Conservation (phyloP, 805 yeast genomes). For the Lipomyces chichibuensis region DNA sequence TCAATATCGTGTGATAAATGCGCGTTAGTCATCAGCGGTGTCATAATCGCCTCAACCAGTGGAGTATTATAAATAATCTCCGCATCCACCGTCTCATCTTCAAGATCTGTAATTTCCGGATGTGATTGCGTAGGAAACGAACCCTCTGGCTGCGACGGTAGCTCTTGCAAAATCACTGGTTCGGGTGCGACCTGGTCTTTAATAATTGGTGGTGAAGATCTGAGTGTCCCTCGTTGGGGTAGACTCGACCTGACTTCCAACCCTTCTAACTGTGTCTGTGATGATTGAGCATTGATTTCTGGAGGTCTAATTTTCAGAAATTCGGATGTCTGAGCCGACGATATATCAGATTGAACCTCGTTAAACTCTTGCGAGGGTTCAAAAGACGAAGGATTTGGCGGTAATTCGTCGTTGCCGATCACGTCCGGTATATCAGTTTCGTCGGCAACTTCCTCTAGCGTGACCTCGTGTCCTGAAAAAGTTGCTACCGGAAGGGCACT, state of each 20-base stretch:
- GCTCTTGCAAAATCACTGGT: neutral
- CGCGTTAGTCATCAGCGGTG: neutral
- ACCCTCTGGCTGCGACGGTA: neutral
- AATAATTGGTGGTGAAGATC: neutral
- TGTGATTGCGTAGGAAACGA: neutral
- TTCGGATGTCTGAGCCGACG: too few relatives aligned
- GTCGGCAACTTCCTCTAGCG: slow-evolving; percentile 15
- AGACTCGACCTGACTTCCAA: neutral
- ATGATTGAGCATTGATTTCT: neutral
- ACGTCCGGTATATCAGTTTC: slow-evolving; percentile 16
- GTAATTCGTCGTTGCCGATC: slow-evolving; percentile 22
- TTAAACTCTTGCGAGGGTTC: neutral
- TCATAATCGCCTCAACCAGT: slow-evolving; percentile 10
- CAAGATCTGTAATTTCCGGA: slow-evolving; percentile 12
- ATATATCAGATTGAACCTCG: neutral
- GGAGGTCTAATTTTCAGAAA: too few relatives aligned
- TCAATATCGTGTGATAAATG: neutral
- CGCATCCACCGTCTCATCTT: slow-evolving; percentile 6
- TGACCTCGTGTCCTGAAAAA: slow-evolving; percentile 14
- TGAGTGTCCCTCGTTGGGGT: neutral
- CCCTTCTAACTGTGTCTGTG: neutral
- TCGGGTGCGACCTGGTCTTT: neutral
- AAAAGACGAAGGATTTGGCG: neutral
- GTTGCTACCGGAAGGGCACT: neutral
- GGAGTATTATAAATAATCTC: slow-evolving; percentile 8